Evolutionary conservation across 495 filamentous ascomycete species (phyloP).

Genomic region (Sabuloglossum arenarium): DNA sequence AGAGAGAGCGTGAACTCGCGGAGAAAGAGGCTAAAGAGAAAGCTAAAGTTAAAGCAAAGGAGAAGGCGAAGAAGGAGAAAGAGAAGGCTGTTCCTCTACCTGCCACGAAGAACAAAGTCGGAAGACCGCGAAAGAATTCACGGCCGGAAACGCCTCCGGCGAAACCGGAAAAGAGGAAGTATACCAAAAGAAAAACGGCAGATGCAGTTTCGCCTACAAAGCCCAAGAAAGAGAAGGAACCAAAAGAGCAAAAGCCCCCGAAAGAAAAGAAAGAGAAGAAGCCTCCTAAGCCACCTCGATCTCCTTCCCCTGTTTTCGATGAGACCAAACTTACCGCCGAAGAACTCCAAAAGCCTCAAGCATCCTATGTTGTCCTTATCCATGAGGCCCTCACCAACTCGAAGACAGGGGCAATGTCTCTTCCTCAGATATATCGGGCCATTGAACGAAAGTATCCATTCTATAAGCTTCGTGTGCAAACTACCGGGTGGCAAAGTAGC

Average conservation of each 20-base stretch:
- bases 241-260: slow-evolving; percentile 19
- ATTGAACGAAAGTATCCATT: slow-evolving; percentile 78
- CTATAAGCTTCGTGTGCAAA: slow-evolving; percentile 61
- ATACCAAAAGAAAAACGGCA: slow-evolving; percentile 51
- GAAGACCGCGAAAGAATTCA: slow-evolving; percentile 27
- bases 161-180: slow-evolving; percentile 55
- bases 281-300: slow-evolving; percentile 37
- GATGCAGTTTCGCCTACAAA: slow-evolving; percentile 29
- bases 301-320: slow-evolving; percentile 51
- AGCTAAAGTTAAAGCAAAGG: neutral
- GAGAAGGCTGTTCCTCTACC: slow-evolving; percentile 17
- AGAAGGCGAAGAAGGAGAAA: slow-evolving; percentile 22
- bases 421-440: slow-evolving; percentile 85
- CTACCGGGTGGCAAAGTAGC: slow-evolving; percentile 90
- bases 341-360: slow-evolving; percentile 61
- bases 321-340: slow-evolving; percentile 63
- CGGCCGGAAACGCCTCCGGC: slow-evolving; percentile 29
- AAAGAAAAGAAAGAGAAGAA: slow-evolving; percentile 39
- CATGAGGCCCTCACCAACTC: slow-evolving; percentile 71
- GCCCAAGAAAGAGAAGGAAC: slow-evolving; percentile 25
- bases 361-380: slow-evolving; percentile 79
- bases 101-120: slow-evolving; percentile 2
- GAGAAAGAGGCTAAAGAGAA: slow-evolving; percentile 32
- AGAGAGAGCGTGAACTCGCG: slow-evolving; percentile 48
- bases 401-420: slow-evolving; percentile 43